Conservation (phyloP, 129 eudicot genomes). For the Artemisia annua region DNA sequence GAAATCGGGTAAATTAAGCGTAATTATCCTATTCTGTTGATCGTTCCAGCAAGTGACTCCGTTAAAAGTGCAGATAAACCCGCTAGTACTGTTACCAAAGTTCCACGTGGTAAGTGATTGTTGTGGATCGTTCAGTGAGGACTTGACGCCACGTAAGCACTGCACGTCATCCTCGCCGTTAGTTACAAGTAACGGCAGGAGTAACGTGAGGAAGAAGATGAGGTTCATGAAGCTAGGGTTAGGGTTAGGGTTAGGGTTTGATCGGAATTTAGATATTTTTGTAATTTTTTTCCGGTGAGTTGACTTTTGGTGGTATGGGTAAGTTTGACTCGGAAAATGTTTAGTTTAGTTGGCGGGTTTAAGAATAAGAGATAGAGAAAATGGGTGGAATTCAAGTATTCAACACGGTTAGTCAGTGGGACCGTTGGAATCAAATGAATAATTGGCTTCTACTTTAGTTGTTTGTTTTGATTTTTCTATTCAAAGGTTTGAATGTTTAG, state of each 20-base stretch:
- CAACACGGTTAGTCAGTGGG: too few species aligned
- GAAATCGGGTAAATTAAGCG: conserved; percentile 46
- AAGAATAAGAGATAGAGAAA: neutral
- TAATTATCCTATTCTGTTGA: conserved; percentile 58
- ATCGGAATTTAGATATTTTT: neutral
- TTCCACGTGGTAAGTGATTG: conserved; percentile 44
- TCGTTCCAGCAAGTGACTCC: conserved; percentile 89
- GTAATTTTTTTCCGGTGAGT: neutral
- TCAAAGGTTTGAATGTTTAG: too few species aligned
- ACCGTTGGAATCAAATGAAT: too few species aligned
- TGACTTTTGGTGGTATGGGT: conserved; percentile 21
- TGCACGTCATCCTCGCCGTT: conserved; percentile 56
- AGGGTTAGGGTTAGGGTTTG: conserved; percentile 11
- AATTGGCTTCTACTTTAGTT: too few species aligned
- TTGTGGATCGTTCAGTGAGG: conserved; percentile 41
- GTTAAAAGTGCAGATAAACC: conserved; percentile 56
- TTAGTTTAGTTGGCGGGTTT: conserved; percentile 31
- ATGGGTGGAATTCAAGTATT: too few species aligned
- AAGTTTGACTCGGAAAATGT: conserved; percentile 18
- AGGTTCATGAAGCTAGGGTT: conserved; percentile 29
- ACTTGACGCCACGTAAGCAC: conserved; percentile 56
- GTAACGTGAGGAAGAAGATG: neutral
- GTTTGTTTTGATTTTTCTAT: too few species aligned
- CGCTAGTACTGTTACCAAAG: conserved; percentile 50
- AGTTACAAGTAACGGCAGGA: conserved; percentile 10